Conservation (phyloP, 2,329 filamentous ascomycete species). For the Ceratocystis huliohia region DNA sequence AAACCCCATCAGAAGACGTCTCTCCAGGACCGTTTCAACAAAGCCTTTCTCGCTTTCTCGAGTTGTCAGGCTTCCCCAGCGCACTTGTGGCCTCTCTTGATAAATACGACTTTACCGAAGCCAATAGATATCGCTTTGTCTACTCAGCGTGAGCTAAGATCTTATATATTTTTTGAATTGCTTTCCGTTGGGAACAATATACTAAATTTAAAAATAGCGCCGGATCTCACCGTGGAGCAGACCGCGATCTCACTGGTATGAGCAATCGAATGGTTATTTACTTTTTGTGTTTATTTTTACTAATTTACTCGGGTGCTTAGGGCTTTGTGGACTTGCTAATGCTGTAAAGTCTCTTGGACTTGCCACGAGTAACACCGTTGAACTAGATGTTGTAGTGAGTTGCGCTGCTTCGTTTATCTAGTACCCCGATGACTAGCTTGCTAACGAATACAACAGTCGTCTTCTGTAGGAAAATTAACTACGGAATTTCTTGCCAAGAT, state of each 20-base stretch:
- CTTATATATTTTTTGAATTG: neutral
- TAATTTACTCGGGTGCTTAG: slow-evolving; percentile 31
- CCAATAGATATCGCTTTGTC: slow-evolving; percentile 61
- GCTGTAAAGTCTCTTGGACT: slow-evolving; percentile 54
- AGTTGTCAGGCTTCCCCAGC: slow-evolving; percentile 50
- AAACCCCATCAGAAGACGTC: slow-evolving; percentile 11
- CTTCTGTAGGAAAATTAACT: slow-evolving; percentile 69
- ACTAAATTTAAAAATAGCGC: slow-evolving; percentile 33
- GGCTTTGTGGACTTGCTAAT: slow-evolving; percentile 60
- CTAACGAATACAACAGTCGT: slow-evolving; percentile 39
- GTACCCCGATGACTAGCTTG: neutral
- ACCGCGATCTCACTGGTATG: slow-evolving; percentile 34
- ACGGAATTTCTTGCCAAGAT: slow-evolving; percentile 49
- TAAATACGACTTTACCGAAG: slow-evolving; percentile 71
- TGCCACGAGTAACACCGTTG: slow-evolving; percentile 39
- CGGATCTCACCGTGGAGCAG: slow-evolving; percentile 40
- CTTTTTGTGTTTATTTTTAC: slow-evolving; percentile 10
- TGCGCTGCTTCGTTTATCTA: slow-evolving; percentile 10
- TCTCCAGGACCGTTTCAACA: slow-evolving; percentile 46
- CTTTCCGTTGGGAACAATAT: neutral
- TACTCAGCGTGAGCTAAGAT: slow-evolving; percentile 61
- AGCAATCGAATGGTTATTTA: neutral
- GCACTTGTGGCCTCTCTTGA: slow-evolving; percentile 54
- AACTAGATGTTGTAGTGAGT: slow-evolving; percentile 61
- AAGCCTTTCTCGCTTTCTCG: slow-evolving; percentile 59